These are phyloP conservation scores for Rhizoctonia solani DNA, from an alignment of 1,284 basidiomycete genomes.

Conservation along the genomic window DNA sequence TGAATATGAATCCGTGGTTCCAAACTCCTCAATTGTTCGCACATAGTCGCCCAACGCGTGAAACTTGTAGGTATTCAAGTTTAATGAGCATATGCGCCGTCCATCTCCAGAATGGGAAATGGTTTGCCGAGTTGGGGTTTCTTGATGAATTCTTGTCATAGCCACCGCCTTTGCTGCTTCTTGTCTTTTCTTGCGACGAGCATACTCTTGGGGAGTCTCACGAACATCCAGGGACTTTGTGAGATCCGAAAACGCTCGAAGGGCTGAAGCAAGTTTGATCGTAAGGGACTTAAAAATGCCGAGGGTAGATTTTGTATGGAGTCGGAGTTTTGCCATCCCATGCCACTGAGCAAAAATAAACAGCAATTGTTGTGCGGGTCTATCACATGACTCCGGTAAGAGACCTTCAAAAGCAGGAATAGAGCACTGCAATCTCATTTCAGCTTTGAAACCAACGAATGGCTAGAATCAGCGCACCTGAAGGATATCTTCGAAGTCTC, in stretches of 20 bases:
- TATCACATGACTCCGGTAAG: slow-evolving; percentile 42
- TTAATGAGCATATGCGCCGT: slow-evolving; percentile 37
- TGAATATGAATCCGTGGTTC: slow-evolving; percentile 47
- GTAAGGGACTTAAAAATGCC: slow-evolving; percentile 41
- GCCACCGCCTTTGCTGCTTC: too few species aligned
- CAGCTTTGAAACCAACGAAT: too few species aligned
- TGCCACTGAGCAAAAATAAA: slow-evolving; percentile 47
- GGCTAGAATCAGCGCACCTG: too few species aligned
- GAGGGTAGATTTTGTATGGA: slow-evolving; percentile 45
- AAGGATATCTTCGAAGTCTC: slow-evolving; percentile 33
- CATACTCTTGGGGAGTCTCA: too few species aligned
- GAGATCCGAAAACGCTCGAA: too few species aligned
- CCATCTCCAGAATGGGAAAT: not conserved
- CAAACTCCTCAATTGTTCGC: slow-evolving; percentile 42
- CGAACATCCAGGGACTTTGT: too few species aligned
- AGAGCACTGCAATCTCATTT: slow-evolving; percentile 43
- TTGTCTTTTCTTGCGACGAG: too few species aligned
- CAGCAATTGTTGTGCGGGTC: slow-evolving; percentile 42
- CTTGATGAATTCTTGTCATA: too few species aligned
- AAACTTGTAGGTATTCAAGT: slow-evolving; percentile 46
- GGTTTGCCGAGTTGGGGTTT: too few species aligned
- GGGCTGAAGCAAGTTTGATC: slow-evolving; percentile 38
- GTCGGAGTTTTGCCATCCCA: slow-evolving; percentile 45
- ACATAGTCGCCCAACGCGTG: slow-evolving; percentile 47
- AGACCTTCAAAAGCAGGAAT: slow-evolving; percentile 48